Evolutionary conservation across 2,329 filamentous ascomycete species (phyloP).

Genomic region (Neofusicoccum cordaticola): DNA sequence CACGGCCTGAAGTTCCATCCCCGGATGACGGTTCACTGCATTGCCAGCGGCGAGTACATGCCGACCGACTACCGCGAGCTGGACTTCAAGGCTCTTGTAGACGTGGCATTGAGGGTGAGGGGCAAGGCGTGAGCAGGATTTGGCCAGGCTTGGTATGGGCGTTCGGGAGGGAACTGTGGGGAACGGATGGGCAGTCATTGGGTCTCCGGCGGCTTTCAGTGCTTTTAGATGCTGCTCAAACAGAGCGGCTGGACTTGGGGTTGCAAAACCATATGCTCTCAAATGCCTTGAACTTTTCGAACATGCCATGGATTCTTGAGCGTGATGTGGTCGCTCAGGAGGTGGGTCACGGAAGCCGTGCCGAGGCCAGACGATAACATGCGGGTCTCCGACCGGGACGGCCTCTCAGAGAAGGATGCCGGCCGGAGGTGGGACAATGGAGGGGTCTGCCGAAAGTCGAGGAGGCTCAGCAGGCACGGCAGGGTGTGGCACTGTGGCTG

Average conservation of each 20-base stretch:
- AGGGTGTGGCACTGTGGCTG: constrained; percentile 15
- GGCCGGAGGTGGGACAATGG: too few relatives aligned
- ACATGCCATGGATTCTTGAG: too few relatives aligned
- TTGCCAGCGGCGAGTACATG: constrained; percentile 76
- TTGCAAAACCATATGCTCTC: too few relatives aligned
- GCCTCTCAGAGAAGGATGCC: background rate
- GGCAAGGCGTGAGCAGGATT: constrained; percentile 23
- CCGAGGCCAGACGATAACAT: too few relatives aligned
- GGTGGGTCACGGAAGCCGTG: too few relatives aligned
- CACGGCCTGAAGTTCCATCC: constrained; percentile 80
- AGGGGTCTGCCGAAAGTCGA: too few relatives aligned
- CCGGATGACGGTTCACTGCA: constrained; percentile 91
- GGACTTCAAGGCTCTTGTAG: constrained; percentile 42
- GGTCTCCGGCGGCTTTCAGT: too few relatives aligned
- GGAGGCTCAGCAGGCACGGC: background rate
- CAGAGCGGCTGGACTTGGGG: too few relatives aligned
- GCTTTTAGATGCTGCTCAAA: too few relatives aligned
- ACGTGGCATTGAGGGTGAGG: constrained; percentile 32
- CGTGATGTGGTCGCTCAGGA: too few relatives aligned
- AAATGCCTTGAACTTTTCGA: too few relatives aligned
- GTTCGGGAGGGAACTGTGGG: background rate
- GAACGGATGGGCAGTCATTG: background rate
- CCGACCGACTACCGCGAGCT: constrained; percentile 42
- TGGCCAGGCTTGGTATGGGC: background rate
- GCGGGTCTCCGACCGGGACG: background rate